A percentile compares a stretch with the other conserved stretches of the same genome.
Conservation (phyloP, 768 basidiomycete species). For the Kockovaella imperatae region DNA sequence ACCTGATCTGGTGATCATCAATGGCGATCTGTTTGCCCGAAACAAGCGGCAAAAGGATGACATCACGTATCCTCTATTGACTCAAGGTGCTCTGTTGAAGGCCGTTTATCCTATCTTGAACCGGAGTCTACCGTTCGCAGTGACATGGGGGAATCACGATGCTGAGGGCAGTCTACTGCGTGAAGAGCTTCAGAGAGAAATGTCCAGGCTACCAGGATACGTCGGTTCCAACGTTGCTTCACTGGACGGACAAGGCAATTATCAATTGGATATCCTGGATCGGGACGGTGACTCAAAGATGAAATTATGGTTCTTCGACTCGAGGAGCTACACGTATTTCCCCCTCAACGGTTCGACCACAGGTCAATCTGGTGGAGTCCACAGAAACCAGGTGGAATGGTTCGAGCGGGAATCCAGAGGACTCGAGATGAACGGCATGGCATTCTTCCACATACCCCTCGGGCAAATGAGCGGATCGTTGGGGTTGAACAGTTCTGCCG, state of each 20-base stretch:
- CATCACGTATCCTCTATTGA: not conserved
- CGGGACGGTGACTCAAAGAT: not conserved
- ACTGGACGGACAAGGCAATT: slow-evolving; percentile 1
- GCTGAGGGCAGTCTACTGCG: slow-evolving; percentile 2
- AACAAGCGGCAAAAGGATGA: not conserved
- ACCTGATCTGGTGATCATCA: slow-evolving; percentile 4
- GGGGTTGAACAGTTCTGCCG: not conserved
- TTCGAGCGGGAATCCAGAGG: not conserved
- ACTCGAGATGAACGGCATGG: not conserved
- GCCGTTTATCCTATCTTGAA: not conserved
- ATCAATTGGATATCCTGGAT: not conserved
- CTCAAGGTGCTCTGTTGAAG: not conserved
- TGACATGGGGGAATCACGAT: slow-evolving; percentile 6
- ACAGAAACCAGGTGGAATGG: slow-evolving; percentile 2
- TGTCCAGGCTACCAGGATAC: not conserved
- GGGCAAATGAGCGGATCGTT: not conserved
- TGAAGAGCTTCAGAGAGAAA: slow-evolving; percentile 1
- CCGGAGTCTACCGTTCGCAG: slow-evolving; percentile 1
- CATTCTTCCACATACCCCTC: slow-evolving; percentile 5
- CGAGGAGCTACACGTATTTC: slow-evolving; percentile 3
- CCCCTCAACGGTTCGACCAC: not conserved
- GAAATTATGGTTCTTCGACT: slow-evolving; percentile 6
- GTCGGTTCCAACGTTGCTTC: not conserved
- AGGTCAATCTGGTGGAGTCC: not conserved
- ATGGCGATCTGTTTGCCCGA: slow-evolving; percentile 3